These are phyloP conservation scores for Aspergillus amoenus DNA, from an alignment of 2,329 filamentous ascomycete species.

Conservation along the genomic window DNA sequence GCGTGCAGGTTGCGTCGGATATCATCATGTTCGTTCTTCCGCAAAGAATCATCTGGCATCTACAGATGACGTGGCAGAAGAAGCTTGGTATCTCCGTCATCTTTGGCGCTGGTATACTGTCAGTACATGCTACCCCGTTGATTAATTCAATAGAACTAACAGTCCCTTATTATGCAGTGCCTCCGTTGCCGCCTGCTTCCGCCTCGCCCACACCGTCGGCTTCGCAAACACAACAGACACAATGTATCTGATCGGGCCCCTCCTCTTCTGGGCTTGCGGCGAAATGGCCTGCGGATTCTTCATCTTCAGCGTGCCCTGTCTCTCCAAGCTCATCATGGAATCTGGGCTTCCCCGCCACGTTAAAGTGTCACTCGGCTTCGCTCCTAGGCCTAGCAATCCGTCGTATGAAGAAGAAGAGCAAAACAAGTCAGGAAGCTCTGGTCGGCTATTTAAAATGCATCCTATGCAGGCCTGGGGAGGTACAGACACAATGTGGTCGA, in stretches of 20 bases:
- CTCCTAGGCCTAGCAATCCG: not conserved
- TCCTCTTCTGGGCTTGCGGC: constrained; percentile 46
- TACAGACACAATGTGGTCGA: not conserved
- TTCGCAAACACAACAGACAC: constrained; percentile 15
- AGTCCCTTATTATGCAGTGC: constrained; percentile 29
- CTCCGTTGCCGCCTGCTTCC: constrained; percentile 42
- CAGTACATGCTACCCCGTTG: constrained; percentile 9
- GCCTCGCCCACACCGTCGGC: constrained; percentile 27
- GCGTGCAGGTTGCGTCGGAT: constrained; percentile 35
- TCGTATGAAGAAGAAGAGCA: not conserved
- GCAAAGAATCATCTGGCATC: constrained; percentile 36
- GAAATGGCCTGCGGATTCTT: constrained; percentile 51
- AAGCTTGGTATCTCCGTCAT: constrained; percentile 33
- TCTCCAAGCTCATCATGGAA: constrained; percentile 39
- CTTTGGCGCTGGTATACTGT: constrained; percentile 36
- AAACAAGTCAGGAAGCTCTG: not conserved
- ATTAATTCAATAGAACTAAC: not conserved
- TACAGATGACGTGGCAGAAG: constrained; percentile 32
- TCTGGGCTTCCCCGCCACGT: constrained; percentile 8
- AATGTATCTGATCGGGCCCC: constrained; percentile 40
- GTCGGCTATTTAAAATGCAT: not conserved
- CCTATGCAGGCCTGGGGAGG: not conserved
- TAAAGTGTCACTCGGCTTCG: not conserved
- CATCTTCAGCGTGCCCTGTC: constrained; percentile 40
- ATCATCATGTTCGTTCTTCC: constrained; percentile 35